phyloP scores from a whole-genome alignment of 257 asterid genomes.

The Eucommia ulmoides region DNA sequence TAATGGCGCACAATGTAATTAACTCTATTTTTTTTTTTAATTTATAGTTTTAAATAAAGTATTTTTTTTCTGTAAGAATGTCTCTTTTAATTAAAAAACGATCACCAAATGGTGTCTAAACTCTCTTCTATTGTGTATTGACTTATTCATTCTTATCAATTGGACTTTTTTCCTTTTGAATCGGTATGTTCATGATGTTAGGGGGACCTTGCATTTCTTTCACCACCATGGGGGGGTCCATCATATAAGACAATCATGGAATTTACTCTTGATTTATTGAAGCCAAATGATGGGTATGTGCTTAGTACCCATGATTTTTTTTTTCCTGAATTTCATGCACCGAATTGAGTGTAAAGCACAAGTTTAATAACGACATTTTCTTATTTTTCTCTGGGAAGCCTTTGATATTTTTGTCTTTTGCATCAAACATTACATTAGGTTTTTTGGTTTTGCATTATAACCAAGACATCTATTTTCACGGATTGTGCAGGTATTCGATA shows the following conservation, averaged over 20 bases:
- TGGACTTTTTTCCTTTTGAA: slow-evolving; percentile 10
- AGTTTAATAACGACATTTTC: not conserved
- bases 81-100: not conserved
- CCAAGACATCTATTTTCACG: not conserved
- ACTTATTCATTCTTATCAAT: slow-evolving; percentile 6
- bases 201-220: slow-evolving; percentile 81
- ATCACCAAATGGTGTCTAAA: too few relatives aligned
- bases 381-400: not conserved
- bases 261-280: slow-evolving; percentile 55
- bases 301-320: slow-evolving; percentile 1
- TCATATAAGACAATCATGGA: slow-evolving; percentile 37
- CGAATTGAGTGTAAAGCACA: not conserved
- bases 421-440: not conserved
- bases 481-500: slow-evolving; percentile 44
- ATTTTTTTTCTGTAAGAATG: not conserved
- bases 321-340: not conserved
- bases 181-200: slow-evolving; percentile 20
- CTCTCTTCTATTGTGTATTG: not conserved
- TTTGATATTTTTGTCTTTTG: not conserved
- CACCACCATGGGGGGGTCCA: slow-evolving; percentile 99
- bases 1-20: too few relatives aligned
- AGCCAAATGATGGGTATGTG: slow-evolving; percentile 81
- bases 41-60: not conserved
- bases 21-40: not conserved
- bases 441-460: not conserved